Evolutionary conservation across 139 green algal genomes (phyloP).

Genomic region (Ostreobium quekettii): DNA sequence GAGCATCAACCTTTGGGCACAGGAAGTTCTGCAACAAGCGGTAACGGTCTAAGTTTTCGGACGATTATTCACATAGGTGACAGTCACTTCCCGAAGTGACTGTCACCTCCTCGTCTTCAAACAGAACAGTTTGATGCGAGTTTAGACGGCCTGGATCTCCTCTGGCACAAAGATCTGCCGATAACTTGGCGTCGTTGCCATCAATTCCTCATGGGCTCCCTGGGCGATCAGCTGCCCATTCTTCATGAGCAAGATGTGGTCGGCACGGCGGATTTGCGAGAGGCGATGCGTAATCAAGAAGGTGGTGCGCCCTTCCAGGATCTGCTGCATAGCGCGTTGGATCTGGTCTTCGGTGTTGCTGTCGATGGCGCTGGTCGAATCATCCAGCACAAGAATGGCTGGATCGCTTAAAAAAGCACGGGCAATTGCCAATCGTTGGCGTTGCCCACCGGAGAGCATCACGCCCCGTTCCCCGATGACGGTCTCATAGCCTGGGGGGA

Average conservation of each 20-base stretch:
- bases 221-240: slow-evolving; percentile 41
- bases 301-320: slow-evolving; percentile 75
- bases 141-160: no score
- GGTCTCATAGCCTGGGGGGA: slow-evolving; percentile 57
- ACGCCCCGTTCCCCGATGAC: slow-evolving; percentile 43
- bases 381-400: slow-evolving; percentile 45
- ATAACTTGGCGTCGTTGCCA: no score
- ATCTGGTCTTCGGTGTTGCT: slow-evolving; percentile 39
- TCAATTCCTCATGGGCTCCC: slow-evolving; percentile 56
- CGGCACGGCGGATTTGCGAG: slow-evolving; percentile 72
- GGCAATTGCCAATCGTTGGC: slow-evolving; percentile 75
- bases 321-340: slow-evolving; percentile 77
- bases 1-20: no score
- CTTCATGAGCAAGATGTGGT: slow-evolving; percentile 67
- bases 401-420: slow-evolving; percentile 48
- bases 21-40: no score
- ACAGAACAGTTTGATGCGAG: no score
- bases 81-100: no score
- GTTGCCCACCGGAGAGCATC: slow-evolving; percentile 64
- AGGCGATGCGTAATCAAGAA: slow-evolving; percentile 88
- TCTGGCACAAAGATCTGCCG: no score
- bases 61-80: no score
- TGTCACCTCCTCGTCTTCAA: no score
- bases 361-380: slow-evolving; percentile 42
- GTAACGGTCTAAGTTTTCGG: no score